Percentiles rank a stretch among this genome's conserved stretches.
Evolutionary conservation across 768 basidiomycete species (phyloP).

Genomic region (Austroboletus eburneus): DNA sequence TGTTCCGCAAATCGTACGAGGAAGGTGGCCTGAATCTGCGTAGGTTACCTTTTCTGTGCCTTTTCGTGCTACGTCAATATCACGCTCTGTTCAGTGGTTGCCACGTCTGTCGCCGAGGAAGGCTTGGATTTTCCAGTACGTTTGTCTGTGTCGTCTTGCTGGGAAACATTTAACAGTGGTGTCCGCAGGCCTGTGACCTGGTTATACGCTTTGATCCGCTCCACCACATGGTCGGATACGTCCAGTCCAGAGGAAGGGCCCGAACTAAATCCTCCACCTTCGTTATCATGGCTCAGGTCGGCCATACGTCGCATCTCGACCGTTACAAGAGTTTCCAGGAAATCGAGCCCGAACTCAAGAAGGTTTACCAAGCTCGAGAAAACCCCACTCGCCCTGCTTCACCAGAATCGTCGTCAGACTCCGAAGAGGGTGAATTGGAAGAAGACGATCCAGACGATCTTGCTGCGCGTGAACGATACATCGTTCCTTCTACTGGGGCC

Average conservation of each 20-base stretch:
- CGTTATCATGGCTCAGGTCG: slow-evolving; percentile 73
- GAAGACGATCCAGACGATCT: slow-evolving; percentile 54
- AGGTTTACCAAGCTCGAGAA: slow-evolving; percentile 53
- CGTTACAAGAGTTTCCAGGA: slow-evolving; percentile 56
- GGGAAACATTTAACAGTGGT: not conserved
- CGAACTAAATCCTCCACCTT: slow-evolving; percentile 73
- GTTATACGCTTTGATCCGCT: slow-evolving; percentile 83
- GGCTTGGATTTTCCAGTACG: slow-evolving; percentile 84
- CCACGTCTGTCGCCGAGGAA: slow-evolving; percentile 88
- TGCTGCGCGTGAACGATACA: slow-evolving; percentile 65
- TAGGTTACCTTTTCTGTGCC: slow-evolving; percentile 34
- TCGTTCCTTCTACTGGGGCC: slow-evolving; percentile 69
- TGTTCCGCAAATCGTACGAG: slow-evolving; percentile 66
- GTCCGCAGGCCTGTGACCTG: slow-evolving; percentile 75
- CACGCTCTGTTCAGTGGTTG: slow-evolving; percentile 48
- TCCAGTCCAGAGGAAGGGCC: slow-evolving; percentile 87
- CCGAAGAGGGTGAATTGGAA: slow-evolving; percentile 36
- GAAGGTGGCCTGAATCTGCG: slow-evolving; percentile 62
- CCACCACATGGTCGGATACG: slow-evolving; percentile 80
- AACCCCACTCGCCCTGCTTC: slow-evolving; percentile 29
- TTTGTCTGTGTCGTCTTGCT: slow-evolving; percentile 2
- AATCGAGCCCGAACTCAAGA: slow-evolving; percentile 62
- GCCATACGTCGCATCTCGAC: slow-evolving; percentile 48
- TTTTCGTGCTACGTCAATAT: not conserved
- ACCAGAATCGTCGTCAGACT: slow-evolving; percentile 24